A percentile compares a stretch with the other conserved stretches of the same genome.
phyloP scores from a whole-genome alignment of 345 rosid species.

The Durio zibethinus region DNA sequence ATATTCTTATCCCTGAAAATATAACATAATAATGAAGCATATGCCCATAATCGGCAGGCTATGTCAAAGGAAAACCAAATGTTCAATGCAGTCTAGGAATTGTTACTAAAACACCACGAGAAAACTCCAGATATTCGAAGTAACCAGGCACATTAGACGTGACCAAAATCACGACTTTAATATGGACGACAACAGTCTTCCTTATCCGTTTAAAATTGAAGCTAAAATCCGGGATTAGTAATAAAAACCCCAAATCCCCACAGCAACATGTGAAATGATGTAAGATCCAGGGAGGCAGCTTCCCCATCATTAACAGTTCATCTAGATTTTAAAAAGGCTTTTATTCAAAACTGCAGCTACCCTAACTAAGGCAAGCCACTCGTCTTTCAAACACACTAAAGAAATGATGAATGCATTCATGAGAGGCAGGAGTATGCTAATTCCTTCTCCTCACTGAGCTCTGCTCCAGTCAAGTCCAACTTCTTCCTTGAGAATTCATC shows the following conservation, averaged over 20 bases:
- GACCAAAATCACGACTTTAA: not conserved
- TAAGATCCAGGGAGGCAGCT: not conserved
- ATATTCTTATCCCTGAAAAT: too few species aligned
- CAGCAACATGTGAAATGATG: not conserved
- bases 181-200: not conserved
- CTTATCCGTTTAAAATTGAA: constrained; percentile 3
- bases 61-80: not conserved
- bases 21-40: not conserved
- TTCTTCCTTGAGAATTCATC: constrained; percentile 95
- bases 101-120: not conserved
- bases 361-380: not conserved
- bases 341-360: constrained; percentile 37
- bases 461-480: constrained; percentile 85
- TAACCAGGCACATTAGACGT: not conserved
- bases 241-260: constrained; percentile 10
- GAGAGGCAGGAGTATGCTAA: constrained; percentile 95
- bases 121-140: not conserved
- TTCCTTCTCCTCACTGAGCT: constrained; percentile 89
- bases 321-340: constrained; percentile 11
- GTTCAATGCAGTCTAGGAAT: not conserved
- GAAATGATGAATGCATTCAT: constrained; percentile 22
- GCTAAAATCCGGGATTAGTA: not conserved
- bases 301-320: constrained; percentile 16
- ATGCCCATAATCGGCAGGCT: not conserved
- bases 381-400: not conserved